These are phyloP conservation scores for Beauveria australis DNA, from an alignment of 2,329 filamentous ascomycete species.

Conservation along the genomic window DNA sequence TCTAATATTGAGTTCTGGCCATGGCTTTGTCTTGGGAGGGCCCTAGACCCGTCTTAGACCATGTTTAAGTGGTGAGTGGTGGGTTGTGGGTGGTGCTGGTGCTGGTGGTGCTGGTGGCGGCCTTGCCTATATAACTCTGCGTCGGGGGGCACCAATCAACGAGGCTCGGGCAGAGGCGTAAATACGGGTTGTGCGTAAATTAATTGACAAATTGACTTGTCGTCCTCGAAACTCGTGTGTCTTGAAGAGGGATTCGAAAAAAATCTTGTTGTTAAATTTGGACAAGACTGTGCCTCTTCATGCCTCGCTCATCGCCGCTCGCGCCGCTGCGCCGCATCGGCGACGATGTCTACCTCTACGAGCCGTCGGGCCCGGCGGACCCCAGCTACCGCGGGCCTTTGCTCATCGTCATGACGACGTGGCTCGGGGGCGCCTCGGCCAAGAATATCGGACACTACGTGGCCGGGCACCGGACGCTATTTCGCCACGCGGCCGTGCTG, in stretches of 20 bases:
- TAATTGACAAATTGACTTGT: too few relatives aligned
- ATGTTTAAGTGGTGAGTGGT: not conserved
- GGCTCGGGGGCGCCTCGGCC: constrained; percentile 8
- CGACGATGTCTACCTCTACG: constrained; percentile 8
- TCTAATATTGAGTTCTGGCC: not conserved
- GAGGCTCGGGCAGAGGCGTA: too few relatives aligned
- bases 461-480: not conserved
- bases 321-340: constrained; percentile 4
- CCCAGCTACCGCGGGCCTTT: not conserved
- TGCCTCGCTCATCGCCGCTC: not conserved
- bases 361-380: not conserved
- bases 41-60: constrained; percentile 4
- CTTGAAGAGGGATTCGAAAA: too few relatives aligned
- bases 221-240: too few relatives aligned
- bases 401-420: constrained; percentile 8
- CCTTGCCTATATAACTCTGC: not conserved
- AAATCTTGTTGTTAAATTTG: too few relatives aligned
- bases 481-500: constrained; percentile 1
- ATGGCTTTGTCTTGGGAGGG: not conserved
- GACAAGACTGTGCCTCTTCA: not conserved
- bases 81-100: not conserved
- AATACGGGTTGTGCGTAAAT: too few relatives aligned
- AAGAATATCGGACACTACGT: constrained; percentile 4
- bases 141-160: too few relatives aligned
- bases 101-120: not conserved